Evolutionary conservation across 148 eudicot species (phyloP).

Genomic region (Rhododendron williamsianum): DNA sequence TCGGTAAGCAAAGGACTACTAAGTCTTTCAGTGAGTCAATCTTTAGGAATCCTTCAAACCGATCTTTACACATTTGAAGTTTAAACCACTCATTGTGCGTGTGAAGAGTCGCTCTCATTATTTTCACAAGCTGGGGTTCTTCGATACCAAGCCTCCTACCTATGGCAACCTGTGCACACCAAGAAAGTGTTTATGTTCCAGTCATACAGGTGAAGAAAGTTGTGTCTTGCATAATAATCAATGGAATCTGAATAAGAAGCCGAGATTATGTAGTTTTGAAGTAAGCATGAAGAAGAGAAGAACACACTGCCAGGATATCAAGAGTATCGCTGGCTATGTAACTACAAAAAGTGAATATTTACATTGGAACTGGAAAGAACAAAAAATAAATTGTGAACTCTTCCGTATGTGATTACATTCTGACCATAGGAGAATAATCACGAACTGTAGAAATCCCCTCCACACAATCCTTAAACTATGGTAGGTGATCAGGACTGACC

Average conservation of each 20-base stretch:
- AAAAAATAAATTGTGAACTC: neutral
- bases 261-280: neutral
- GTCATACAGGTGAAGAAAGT: neutral
- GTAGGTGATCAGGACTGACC: neutral
- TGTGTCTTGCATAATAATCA: neutral
- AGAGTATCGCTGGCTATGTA: neutral
- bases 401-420: neutral
- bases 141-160: conserved; percentile 76
- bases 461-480: neutral
- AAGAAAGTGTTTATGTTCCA: neutral
- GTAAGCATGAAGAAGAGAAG: neutral
- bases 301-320: neutral
- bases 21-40: conserved; percentile 66
- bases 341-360: neutral
- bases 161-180: conserved; percentile 55
- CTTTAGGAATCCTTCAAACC: conserved; percentile 74
- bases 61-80: conserved; percentile 88
- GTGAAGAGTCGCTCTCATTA: conserved; percentile 63
- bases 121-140: conserved; percentile 86
- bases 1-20: conserved; percentile 37
- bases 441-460: neutral
- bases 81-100: conserved; percentile 86
- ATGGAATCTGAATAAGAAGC: neutral
- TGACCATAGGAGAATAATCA: neutral
- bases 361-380: neutral